phyloP scores from a whole-genome alignment of 305 asterid genomes.

The Fraxinus baroniana region DNA sequence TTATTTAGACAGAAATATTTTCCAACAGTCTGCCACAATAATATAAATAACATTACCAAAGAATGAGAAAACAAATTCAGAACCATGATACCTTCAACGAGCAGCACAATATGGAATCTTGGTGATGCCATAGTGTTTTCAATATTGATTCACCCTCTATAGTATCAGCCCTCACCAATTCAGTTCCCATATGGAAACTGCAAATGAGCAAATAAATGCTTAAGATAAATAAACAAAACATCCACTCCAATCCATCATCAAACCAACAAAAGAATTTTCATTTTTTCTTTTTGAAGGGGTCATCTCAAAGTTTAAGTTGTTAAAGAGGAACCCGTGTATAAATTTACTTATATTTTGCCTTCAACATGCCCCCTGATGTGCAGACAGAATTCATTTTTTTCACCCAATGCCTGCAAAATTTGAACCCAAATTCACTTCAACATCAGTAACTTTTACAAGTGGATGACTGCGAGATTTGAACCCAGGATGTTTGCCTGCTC shows the following conservation, averaged over 20 bases:
- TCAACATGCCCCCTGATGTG: background rate
- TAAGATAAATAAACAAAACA: background rate
- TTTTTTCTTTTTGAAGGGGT: background rate
- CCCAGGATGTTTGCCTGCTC: background rate
- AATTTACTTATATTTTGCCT: background rate
- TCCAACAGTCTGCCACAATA: background rate
- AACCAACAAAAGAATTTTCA: background rate
- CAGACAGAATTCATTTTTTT: background rate
- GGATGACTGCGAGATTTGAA: background rate
- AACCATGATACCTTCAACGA: conserved; percentile 61
- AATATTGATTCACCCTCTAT: conserved; percentile 54
- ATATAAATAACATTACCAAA: background rate
- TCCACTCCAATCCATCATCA: background rate
- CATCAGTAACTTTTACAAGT: background rate
- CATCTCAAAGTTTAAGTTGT: background rate
- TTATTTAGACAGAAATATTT: background rate
- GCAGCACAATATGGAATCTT: conserved; percentile 87
- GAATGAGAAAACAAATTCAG: background rate
- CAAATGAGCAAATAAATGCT: conserved; percentile 18
- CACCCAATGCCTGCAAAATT: background rate
- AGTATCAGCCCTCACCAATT: conserved; percentile 53
- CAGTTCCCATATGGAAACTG: conserved; percentile 76
- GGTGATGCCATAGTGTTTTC: conserved; percentile 87
- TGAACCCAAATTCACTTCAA: background rate
- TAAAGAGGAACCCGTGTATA: background rate